Evolutionary conservation across 2,329 filamentous ascomycete species (phyloP), one percentile per base, ranked within the genome.

Genomic region (Myriosclerotinia duriaeana): DNA sequence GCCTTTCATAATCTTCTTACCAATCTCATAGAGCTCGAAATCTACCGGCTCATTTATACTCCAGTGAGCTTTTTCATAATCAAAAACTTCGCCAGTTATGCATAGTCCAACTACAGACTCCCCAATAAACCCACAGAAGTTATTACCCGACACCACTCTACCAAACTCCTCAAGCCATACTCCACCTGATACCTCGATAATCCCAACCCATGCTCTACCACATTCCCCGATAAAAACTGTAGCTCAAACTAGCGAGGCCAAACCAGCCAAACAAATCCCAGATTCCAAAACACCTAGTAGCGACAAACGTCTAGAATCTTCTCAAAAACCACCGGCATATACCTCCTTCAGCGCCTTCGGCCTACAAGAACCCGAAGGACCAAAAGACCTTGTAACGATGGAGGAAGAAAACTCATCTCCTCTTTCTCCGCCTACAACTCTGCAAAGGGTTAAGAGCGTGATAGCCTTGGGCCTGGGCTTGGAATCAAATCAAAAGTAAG

Each of bases 331-430:
- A 40, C 20, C 34, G 40, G 44, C 3, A 38, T 61, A 61, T 38
- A 61, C 46, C 14, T 61, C 58, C 58, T 61, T 61, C 3, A 61
- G 44, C 14, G 46, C 34, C 46, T 22, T 50, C 44, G 58, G 58
- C 5, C 2, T 50, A 12, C 44, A n/a, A 8, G 58, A 61, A 38
- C 58, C 58, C 1, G 30, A 48, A 50, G 44, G 14, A 3, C 58
- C 58, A 26, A 50, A 26, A 26, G 22, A n/a, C 7, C 14, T 26
- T 1, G 58, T 40, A 1, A 20, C 11, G 11, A 38, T n/a, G 9
- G 17, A 0, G 9, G 14, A 61, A 15, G 58, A 50, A 4, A 17
- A 5, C 1, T 4, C 8, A 12, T 2, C 5, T 38, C 14, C 30
- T 26, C 30, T 34, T 20, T 4, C 44, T 38, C 30, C 44, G 38